These are phyloP conservation scores for Uromyces viciae-fabae DNA, from an alignment of 1,284 basidiomycete species.

Conservation along the genomic window DNA sequence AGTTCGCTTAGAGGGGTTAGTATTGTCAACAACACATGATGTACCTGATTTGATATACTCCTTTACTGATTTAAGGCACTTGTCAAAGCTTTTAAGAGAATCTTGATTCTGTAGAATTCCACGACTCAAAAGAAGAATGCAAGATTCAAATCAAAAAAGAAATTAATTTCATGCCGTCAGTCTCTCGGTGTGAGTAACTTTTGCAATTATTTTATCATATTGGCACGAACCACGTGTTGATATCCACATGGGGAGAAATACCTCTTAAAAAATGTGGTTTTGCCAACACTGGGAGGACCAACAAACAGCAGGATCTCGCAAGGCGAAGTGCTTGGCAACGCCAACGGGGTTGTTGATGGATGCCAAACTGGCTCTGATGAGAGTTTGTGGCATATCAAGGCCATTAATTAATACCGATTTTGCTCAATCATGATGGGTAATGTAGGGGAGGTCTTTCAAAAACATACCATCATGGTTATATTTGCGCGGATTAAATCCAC, in stretches of 20 bases:
- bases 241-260: conserved; percentile 71
- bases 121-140: not conserved
- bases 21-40: conserved; percentile 70
- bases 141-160: no score
- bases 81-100: conserved; percentile 67
- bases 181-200: not conserved
- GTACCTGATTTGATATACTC: conserved; percentile 62
- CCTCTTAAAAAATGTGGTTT: conserved; percentile 71
- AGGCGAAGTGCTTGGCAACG: conserved; percentile 49
- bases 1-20: conserved; percentile 48
- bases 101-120: conserved; percentile 67
- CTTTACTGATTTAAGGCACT: conserved; percentile 68
- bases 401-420: not conserved
- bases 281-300: conserved; percentile 80
- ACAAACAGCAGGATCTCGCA: conserved; percentile 73
- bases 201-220: no score
- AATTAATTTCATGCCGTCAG: not conserved
- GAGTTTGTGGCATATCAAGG: not conserved
- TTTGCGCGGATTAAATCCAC: conserved; percentile 60
- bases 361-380: conserved; percentile 65
- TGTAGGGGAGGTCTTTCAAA: no score
- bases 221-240: conserved; percentile 62
- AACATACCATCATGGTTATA: conserved; percentile 42
- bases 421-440: not conserved
- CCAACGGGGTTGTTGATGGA: conserved; percentile 64